Conservation (phyloP, 768 basidiomycete genomes). For the Punctularia strigosozonata region DNA sequence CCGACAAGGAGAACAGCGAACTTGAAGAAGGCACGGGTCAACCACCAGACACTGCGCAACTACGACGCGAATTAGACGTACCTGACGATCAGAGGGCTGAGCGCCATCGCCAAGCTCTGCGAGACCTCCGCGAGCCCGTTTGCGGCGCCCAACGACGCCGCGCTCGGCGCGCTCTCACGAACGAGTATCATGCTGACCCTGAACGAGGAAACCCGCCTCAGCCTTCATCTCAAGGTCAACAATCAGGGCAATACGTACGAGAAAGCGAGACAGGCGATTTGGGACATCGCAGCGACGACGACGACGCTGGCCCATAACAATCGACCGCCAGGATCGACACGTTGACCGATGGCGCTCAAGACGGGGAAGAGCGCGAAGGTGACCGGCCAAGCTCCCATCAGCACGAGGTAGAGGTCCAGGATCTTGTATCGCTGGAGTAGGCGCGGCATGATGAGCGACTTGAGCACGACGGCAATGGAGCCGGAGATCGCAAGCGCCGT, state of each 20-base stretch:
- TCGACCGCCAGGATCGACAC: conserved; percentile 49
- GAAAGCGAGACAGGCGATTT: conserved; percentile 36
- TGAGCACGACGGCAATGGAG: conserved; percentile 32
- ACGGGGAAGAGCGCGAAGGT: conserved; percentile 38
- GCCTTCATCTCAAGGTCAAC: too few species aligned
- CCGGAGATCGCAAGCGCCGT: conserved; percentile 46
- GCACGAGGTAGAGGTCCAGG: conserved; percentile 39
- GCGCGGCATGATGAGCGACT: conserved; percentile 43
- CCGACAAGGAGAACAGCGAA: too few species aligned
- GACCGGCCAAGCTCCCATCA: conserved; percentile 43
- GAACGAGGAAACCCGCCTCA: conserved; percentile 1
- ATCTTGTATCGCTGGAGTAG: conserved; percentile 39
- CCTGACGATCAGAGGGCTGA: neutral
- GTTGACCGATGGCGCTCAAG: conserved; percentile 26
- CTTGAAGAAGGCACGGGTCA: too few species aligned
- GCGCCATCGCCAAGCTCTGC: neutral
- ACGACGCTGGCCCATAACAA: too few species aligned
- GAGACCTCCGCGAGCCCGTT: neutral
- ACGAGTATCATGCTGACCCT: conserved; percentile 51
- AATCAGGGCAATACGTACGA: too few species aligned
- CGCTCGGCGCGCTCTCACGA: neutral
- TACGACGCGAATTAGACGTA: too few species aligned
- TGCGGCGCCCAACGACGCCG: neutral
- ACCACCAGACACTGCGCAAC: too few species aligned
- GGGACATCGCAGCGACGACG: conserved; percentile 30